Evolutionary conservation across 345 rosid species (phyloP).

Genomic region (Rhodomyrtus tomentosa): DNA sequence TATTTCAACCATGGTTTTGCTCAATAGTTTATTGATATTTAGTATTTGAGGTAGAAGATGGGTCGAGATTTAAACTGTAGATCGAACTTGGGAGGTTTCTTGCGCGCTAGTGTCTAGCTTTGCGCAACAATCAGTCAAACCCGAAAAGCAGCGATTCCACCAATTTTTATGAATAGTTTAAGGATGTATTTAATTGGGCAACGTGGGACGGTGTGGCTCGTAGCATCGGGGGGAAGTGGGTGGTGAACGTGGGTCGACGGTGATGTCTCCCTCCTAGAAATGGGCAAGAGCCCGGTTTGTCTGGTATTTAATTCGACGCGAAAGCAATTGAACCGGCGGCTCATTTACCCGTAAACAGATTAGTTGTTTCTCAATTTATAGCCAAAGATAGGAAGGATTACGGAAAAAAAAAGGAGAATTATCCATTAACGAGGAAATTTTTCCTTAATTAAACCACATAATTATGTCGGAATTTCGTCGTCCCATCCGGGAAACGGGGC

Average conservation of each 20-base stretch:
- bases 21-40: not conserved
- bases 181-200: not conserved
- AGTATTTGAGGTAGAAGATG: not conserved
- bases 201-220: not conserved
- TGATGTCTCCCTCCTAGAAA: not conserved
- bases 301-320: not conserved
- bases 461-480: not conserved
- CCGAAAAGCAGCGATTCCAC: not conserved
- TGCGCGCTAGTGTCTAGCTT: not conserved
- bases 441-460: not conserved
- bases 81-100: not conserved
- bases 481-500: not conserved
- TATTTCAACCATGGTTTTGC: too few relatives aligned
- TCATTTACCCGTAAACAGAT: not conserved
- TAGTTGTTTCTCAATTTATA: not conserved
- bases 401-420: not conserved
- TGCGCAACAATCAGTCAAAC: not conserved
- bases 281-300: not conserved
- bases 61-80: not conserved
- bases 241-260: not conserved
- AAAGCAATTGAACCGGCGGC: not conserved
- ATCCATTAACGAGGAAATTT: not conserved
- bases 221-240: not conserved
- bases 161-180: not conserved
- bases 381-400: not conserved